These are phyloP conservation scores for Petunia hybrid DNA, from an alignment of 305 asterid species.

Conservation along the genomic window DNA sequence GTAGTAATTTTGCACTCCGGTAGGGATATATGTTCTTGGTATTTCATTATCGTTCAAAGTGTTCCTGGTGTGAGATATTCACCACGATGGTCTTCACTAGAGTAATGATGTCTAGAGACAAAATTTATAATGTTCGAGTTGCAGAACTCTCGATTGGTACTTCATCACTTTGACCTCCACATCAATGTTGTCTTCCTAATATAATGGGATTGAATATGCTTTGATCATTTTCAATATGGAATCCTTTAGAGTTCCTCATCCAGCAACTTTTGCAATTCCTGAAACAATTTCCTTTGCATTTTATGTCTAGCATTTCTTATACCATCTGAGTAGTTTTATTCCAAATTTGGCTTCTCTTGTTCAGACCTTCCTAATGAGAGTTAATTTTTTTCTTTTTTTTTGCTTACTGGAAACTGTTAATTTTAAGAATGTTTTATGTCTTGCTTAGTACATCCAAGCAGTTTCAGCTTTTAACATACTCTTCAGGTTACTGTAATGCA, in stretches of 20 bases:
- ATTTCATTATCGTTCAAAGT: background rate
- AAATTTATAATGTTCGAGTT: background rate
- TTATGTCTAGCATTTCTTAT: background rate
- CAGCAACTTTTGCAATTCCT: background rate
- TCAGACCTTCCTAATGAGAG: background rate
- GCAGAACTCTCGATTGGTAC: background rate
- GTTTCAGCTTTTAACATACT: background rate
- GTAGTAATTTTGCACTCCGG: background rate
- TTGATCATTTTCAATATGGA: background rate
- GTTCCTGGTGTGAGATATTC: background rate
- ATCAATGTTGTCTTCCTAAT: background rate
- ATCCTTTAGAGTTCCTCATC: background rate
- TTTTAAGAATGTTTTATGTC: background rate
- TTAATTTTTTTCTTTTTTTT: background rate
- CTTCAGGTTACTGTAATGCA: background rate
- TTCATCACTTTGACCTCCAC: background rate
- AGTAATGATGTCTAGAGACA: background rate
- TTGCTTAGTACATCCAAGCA: background rate
- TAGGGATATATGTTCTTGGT: background rate
- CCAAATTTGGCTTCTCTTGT: conserved; percentile 2
- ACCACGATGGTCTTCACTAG: background rate
- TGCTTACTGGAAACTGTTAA: background rate
- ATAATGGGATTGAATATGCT: background rate
- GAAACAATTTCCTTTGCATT: background rate
- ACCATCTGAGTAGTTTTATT: background rate